A percentile compares a stretch with the other conserved stretches of the same genome.
These are phyloP conservation scores for Luzula sylvatica DNA, from an alignment of 176 grass and related monocot genomes.

Conservation along the genomic window DNA sequence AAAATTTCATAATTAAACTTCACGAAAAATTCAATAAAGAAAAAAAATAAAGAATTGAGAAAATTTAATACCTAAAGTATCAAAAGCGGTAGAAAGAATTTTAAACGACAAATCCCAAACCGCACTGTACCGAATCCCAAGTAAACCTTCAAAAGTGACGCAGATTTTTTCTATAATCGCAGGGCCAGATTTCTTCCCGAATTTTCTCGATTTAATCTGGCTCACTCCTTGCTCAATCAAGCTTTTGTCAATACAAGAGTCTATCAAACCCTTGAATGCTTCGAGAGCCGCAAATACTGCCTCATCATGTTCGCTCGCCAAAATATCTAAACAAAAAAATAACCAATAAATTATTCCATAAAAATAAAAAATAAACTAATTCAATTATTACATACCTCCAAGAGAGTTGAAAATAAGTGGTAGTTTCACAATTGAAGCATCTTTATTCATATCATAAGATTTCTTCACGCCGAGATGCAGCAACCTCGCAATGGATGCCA, in stretches of 20 bases:
- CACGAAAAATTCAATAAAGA: background rate
- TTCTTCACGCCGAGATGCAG: conserved; percentile 53
- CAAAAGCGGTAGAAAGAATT: conserved; percentile 59
- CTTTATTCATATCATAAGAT: conserved; percentile 55
- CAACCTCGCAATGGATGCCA: conserved; percentile 63
- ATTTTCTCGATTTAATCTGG: conserved; percentile 60
- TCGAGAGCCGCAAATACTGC: conserved; percentile 65
- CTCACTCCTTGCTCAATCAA: conserved; percentile 53
- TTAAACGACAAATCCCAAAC: conserved; percentile 90
- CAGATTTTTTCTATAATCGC: conserved; percentile 90
- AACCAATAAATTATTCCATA: background rate
- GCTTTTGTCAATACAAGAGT: conserved; percentile 57
- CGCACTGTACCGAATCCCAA: conserved; percentile 52
- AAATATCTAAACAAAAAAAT: conserved; percentile 45
- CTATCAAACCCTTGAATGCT: conserved; percentile 57
- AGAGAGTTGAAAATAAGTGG: conserved; percentile 65
- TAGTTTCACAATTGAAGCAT: conserved; percentile 56
- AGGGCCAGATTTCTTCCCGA: conserved; percentile 41
- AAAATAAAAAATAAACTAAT: conserved; percentile 4
- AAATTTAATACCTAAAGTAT: conserved; percentile 47
- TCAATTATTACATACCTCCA: conserved; percentile 47
- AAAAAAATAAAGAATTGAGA: background rate
- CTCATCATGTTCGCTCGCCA: conserved; percentile 85
- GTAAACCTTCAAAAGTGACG: conserved; percentile 57
- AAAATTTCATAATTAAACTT: conserved; percentile 19